Conservation (phyloP, 208 protist species). For the Histomonas meleagridis region DNA sequence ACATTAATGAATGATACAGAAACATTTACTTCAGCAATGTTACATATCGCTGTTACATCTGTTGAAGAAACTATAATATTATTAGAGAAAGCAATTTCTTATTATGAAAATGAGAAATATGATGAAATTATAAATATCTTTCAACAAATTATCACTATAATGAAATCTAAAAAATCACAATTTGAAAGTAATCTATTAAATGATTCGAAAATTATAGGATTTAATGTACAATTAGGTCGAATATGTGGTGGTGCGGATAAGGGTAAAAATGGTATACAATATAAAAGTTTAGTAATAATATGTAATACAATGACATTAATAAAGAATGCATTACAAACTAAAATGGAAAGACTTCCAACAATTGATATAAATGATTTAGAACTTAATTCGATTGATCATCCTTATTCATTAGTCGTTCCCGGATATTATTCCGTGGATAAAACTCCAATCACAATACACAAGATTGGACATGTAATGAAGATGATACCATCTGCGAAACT, state of each 20-base stretch:
- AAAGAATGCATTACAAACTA: not conserved
- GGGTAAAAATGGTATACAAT: too few relatives aligned
- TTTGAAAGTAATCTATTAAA: too few relatives aligned
- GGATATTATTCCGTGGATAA: not conserved
- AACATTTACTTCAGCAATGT: not conserved
- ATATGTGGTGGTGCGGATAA: too few relatives aligned
- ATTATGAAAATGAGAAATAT: not conserved
- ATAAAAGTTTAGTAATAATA: too few relatives aligned
- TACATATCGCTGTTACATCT: not conserved
- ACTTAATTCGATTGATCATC: not conserved
- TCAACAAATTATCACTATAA: too few relatives aligned
- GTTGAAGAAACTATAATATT: not conserved
- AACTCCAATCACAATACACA: not conserved
- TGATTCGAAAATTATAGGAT: too few relatives aligned
- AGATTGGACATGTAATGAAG: not conserved
- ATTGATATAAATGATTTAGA: not conserved
- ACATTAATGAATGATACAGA: not conserved
- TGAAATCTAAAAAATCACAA: too few relatives aligned
- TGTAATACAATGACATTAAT: not conserved
- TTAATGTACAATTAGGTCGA: too few relatives aligned
- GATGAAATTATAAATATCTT: too few relatives aligned
- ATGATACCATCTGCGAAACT: not conserved
- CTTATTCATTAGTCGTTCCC: not conserved
- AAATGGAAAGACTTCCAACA: not conserved
- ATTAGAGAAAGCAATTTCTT: not conserved